A percentile compares a stretch with the other conserved stretches of the same genome.
Evolutionary conservation across 192 early-diverging fungal genomes (phyloP).

Genomic region (Oehlia diaphana): DNA sequence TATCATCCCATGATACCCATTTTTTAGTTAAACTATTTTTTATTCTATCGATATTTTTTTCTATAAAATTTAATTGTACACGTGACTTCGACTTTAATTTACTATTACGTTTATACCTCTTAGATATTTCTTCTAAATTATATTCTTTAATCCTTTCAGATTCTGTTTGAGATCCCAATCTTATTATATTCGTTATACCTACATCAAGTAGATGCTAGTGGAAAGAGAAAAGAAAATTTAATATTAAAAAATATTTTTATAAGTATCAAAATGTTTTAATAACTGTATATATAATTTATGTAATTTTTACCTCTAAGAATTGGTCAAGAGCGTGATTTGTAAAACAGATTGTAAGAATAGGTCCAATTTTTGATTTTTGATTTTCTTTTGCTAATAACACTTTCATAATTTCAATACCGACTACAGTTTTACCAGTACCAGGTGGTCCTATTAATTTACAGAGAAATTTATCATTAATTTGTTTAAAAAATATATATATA

Average conservation of each 20-base stretch:
- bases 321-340: constrained; percentile 30
- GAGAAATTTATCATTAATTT: too few species aligned
- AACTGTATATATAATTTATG: too few species aligned
- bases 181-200: constrained; percentile 36
- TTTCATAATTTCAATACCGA: constrained; percentile 52
- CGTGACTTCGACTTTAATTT: neutral
- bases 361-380: constrained; percentile 36
- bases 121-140: constrained; percentile 7
- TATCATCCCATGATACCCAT: constrained; percentile 24
- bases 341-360: constrained; percentile 52
- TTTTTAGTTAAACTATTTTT: constrained; percentile 18
- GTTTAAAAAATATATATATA: too few species aligned
- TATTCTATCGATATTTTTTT: constrained; percentile 18
- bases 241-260: neutral
- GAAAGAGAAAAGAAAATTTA: constrained; percentile 1
- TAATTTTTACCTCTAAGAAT: neutral
- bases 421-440: constrained; percentile 52
- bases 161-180: constrained; percentile 46
- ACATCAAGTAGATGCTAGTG: neutral
- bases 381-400: constrained; percentile 37
- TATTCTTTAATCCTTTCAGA: constrained; percentile 34
- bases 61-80: neutral
- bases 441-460: constrained; percentile 34
- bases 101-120: neutral
- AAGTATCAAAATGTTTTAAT: too few species aligned